Base-by-base conservation (phyloP, 2,329 filamentous ascomycete genomes). In the Colletotrichum sp. region DNA sequence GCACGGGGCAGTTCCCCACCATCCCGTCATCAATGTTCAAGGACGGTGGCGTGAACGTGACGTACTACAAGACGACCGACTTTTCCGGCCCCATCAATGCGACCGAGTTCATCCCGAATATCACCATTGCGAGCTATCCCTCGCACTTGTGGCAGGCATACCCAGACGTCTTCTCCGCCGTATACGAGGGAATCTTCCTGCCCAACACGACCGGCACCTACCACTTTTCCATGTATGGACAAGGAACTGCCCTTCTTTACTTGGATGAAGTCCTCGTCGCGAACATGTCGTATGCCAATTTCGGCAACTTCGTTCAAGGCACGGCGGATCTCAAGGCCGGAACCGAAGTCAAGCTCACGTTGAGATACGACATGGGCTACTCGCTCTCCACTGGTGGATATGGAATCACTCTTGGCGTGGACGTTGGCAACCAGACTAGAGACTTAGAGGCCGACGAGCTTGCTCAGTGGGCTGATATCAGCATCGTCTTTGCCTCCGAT, bases 161-260 rank as follows among this genome's bases (percentile, higher is more conserved):
- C 8, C 69, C 69, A 6, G 71, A 78, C 1, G 21, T 79, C 5
- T 81, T 78, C 75, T 81, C 79, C 7, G 78, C 76, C 1, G 64
- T 78, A 7, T 75, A 75, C 2, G 80, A 81, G n/a, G 78, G 78
- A 15, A 32, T 65, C 12, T 73, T 81, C 15, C 44, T 71, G 4
- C 77, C 78, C 0, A 78, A 80, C 5, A 75, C 76, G 26, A 73
- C 65, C 3, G 80, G 81, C 0, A 28, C 21, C 2, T 81, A 80
- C 64, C 80, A 84, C 10, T 83, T 86, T 6, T 83, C 83, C 1
- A 77, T 85, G n/a, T 81, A 83, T 1, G 81, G 82, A 7, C 81
- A 80, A 36, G 84, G 84, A 21, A 84, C 82, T 4, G 83, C 80
- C 1, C 80, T 82, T n/a, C 74, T 86, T 2, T 82, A 78, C 30